These are phyloP conservation scores for Hanseniaspora taiwanica DNA, from an alignment of 805 yeast genomes.

Conservation along the genomic window DNA sequence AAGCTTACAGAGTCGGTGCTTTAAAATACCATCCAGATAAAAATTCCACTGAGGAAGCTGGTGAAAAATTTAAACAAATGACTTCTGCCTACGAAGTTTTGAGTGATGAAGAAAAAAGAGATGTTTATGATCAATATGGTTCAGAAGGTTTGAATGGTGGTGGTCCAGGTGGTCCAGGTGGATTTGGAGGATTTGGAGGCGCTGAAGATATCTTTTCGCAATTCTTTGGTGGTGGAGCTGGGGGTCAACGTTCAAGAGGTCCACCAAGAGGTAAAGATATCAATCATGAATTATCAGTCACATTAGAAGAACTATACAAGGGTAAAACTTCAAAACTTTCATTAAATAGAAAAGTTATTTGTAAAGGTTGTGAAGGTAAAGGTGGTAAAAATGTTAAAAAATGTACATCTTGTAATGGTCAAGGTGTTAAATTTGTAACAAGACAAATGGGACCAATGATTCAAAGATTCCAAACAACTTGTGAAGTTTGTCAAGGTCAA, in stretches of 20 bases:
- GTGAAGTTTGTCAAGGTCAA: slow-evolving; percentile 84
- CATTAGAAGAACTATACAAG: slow-evolving; percentile 85
- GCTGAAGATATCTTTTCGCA: slow-evolving; percentile 38
- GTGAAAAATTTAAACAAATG: slow-evolving; percentile 87
- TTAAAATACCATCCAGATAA: slow-evolving; percentile 77
- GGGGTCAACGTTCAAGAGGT: slow-evolving; percentile 58
- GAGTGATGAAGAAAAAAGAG: slow-evolving; percentile 80
- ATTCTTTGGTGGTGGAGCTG: slow-evolving; percentile 66
- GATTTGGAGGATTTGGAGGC: slow-evolving; percentile 32
- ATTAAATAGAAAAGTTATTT: slow-evolving; percentile 77
- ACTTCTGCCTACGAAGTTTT: slow-evolving; percentile 82
- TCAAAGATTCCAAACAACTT: slow-evolving; percentile 90
- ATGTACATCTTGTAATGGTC: slow-evolving; percentile 81
- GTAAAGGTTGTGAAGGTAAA: slow-evolving; percentile 81
- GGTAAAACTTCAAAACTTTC: slow-evolving; percentile 94
- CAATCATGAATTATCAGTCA: slow-evolving; percentile 71
- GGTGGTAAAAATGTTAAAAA: slow-evolving; percentile 92
- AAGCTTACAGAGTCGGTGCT: slow-evolving; percentile 73
- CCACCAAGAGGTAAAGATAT: slow-evolving; percentile 87
- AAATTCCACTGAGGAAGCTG: slow-evolving; percentile 77
- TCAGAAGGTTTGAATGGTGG: slow-evolving; percentile 83
- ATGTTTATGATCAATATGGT: slow-evolving; percentile 79
- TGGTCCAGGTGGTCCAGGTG: slow-evolving; percentile 53
- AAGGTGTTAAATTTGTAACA: slow-evolving; percentile 81
- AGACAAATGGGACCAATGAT: slow-evolving; percentile 99